Evolutionary conservation across 306 rosid genomes (phyloP).

Genomic region (Lathyrus aphaca): DNA sequence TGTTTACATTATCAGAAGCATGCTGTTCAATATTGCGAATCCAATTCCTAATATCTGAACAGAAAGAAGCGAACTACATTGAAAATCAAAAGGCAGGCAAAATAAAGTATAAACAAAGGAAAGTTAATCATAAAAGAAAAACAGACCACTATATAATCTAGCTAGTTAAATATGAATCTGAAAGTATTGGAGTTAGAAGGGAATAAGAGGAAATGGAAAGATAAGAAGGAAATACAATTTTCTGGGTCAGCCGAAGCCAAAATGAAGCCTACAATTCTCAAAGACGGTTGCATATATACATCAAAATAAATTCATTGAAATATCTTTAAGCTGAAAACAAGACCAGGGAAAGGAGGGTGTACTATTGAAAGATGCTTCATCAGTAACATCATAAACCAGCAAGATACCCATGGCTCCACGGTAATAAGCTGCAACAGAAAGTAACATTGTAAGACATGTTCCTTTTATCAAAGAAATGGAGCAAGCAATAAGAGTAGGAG

Average conservation of each 20-base stretch:
- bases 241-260: constrained; percentile 11
- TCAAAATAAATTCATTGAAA: constrained; percentile 31
- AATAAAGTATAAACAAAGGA: background rate
- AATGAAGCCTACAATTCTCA: constrained; percentile 1
- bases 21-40: constrained; percentile 86
- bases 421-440: constrained; percentile 71
- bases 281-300: constrained; percentile 20
- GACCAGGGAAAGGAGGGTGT: constrained; percentile 47
- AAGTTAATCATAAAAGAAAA: constrained; percentile 12
- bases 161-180: background rate
- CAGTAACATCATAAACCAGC: constrained; percentile 85
- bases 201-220: background rate
- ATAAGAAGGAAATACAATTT: constrained; percentile 30
- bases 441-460: constrained; percentile 35
- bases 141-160: background rate
- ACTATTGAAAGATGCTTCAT: constrained; percentile 85
- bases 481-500: constrained; percentile 1
- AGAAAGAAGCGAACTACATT: constrained; percentile 27
- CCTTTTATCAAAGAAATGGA: constrained; percentile 21
- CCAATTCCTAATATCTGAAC: constrained; percentile 82
- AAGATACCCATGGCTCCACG: constrained; percentile 94
- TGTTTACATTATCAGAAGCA: constrained; percentile 82
- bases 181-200: background rate
- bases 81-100: constrained; percentile 23
- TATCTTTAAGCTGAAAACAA: constrained; percentile 31